phyloP scores from a whole-genome alignment of 345 rosid genomes.

The Raphanus raphanistrum region DNA sequence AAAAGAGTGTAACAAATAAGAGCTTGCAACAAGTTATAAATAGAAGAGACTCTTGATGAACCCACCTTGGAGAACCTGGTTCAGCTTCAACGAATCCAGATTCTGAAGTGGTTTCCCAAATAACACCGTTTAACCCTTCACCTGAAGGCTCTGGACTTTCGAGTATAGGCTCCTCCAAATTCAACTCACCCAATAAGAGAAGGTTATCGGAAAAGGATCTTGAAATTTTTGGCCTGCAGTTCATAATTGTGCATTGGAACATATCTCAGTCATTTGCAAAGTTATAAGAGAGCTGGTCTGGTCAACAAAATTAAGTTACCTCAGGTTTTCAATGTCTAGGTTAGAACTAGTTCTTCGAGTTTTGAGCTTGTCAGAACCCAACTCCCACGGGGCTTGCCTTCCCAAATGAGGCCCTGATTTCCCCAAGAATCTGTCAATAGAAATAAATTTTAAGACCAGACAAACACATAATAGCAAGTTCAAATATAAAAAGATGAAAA shows the following conservation, averaged over 20 bases:
- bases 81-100: constrained; percentile 33
- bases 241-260: constrained; percentile 3
- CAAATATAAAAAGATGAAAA: background rate
- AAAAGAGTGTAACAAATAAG: background rate
- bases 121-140: constrained; percentile 31
- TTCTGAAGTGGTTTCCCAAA: constrained; percentile 28
- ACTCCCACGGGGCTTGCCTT: constrained; percentile 34
- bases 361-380: constrained; percentile 36
- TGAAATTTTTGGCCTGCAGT: constrained; percentile 31
- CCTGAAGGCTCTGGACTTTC: constrained; percentile 27
- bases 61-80: constrained; percentile 28
- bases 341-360: constrained; percentile 33
- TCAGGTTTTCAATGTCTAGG: constrained; percentile 30
- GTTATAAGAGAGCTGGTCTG: background rate
- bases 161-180: constrained; percentile 28
- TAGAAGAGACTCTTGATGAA: constrained; percentile 10
- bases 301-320: constrained; percentile 22
- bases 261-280: background rate
- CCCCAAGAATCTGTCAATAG: constrained; percentile 36
- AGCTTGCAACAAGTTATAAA: constrained; percentile 2
- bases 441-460: constrained; percentile 1
- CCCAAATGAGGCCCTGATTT: constrained; percentile 37
- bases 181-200: constrained; percentile 21
- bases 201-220: constrained; percentile 39
- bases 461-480: background rate